These are phyloP conservation scores for Circinella minor DNA, from an alignment of 371 early-diverging fungal genomes.

Conservation along the genomic window DNA sequence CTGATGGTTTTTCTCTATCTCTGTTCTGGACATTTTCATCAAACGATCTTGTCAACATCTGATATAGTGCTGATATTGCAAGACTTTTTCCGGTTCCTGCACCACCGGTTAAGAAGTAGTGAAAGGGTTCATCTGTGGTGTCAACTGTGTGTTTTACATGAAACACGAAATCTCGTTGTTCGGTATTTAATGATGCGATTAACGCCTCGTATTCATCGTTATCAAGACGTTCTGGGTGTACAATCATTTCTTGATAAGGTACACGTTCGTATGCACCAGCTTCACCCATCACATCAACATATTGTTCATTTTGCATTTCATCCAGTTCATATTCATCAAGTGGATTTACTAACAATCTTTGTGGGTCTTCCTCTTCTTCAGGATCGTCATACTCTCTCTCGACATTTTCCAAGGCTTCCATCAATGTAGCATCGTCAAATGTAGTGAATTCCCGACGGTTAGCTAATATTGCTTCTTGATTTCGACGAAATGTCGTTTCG, in stretches of 20 bases:
- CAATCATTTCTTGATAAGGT: not conserved
- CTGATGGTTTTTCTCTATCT: constrained; percentile 8
- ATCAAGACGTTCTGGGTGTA: not conserved
- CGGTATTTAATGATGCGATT: not conserved
- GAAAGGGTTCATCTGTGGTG: not conserved
- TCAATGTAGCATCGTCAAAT: not conserved
- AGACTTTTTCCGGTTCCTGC: constrained; percentile 16
- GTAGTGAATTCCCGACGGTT: not conserved
- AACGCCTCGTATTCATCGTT: not conserved
- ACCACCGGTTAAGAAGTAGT: constrained; percentile 11
- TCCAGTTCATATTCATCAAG: not conserved
- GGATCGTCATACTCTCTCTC: not conserved
- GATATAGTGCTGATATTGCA: constrained; percentile 10
- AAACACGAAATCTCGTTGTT: constrained; percentile 2
- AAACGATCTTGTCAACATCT: constrained; percentile 5
- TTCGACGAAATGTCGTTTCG: not conserved
- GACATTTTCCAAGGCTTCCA: not conserved
- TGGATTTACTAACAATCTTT: not conserved
- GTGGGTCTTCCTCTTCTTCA: not conserved
- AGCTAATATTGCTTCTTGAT: not conserved
- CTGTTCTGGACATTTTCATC: not conserved
- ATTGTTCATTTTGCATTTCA: not conserved
- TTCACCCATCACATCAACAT: constrained; percentile 1
- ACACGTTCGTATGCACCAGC: not conserved
- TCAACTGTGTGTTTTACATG: not conserved